These are phyloP conservation scores for Penicillium lagena DNA, from an alignment of 495 filamentous ascomycete genomes.

Conservation along the genomic window DNA sequence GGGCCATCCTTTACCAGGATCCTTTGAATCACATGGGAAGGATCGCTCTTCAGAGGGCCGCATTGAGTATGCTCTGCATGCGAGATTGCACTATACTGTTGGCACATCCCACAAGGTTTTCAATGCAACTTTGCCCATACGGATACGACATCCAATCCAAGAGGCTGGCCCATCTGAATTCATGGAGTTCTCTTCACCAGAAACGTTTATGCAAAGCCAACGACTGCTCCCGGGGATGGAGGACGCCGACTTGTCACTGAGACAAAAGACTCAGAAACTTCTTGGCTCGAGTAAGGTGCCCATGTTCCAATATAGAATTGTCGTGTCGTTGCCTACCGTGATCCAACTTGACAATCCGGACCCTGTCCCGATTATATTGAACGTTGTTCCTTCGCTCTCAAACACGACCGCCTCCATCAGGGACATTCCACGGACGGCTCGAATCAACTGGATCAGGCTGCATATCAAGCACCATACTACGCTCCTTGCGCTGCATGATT, in stretches of 20 bases:
- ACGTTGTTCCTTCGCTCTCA: background rate
- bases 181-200: background rate
- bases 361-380: background rate
- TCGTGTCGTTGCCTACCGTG: background rate
- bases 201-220: background rate
- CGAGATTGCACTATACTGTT: background rate
- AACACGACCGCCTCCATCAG: background rate
- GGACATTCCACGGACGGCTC: background rate
- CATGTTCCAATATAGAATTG: background rate
- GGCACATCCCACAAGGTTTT: background rate
- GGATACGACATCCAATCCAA: background rate
- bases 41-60: background rate
- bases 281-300: background rate
- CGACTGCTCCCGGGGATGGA: background rate
- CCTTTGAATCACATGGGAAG: background rate
- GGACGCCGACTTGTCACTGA: background rate
- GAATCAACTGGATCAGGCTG: background rate
- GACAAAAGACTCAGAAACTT: background rate
- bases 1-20: background rate
- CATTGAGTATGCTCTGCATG: constrained; percentile 7
- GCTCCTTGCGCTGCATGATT: background rate
- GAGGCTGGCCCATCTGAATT: background rate
- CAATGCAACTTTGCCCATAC: constrained; percentile 4
- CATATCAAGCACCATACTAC: background rate
- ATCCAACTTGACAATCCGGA: background rate